These are phyloP conservation scores for Dendrobium nobile DNA, from an alignment of 106 monocot genomes.

Conservation along the genomic window DNA sequence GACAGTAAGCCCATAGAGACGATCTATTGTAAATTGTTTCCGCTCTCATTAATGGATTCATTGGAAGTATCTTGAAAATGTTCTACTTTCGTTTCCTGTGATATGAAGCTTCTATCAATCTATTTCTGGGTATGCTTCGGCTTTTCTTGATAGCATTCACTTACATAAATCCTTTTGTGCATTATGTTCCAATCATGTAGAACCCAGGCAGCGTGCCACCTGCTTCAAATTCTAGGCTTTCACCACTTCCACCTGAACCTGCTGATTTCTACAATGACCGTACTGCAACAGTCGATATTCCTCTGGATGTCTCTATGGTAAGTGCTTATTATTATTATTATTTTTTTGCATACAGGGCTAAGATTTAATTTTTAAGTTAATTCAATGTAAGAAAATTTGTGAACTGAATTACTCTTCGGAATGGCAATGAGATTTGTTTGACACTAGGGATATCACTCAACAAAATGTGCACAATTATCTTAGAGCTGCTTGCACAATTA, in stretches of 20 bases:
- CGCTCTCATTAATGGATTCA: not conserved
- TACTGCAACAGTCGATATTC: conserved; percentile 72
- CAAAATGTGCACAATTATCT: not conserved
- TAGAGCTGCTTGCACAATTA: not conserved
- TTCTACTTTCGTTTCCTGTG: not conserved
- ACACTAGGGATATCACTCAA: not conserved
- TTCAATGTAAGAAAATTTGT: not conserved
- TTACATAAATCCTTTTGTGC: conserved; percentile 2
- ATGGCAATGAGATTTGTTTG: not conserved
- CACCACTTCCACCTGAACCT: conserved; percentile 91
- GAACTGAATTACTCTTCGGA: not conserved
- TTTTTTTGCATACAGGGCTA: not conserved
- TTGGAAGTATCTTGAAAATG: not conserved
- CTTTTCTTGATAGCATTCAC: not conserved
- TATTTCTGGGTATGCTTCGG: not conserved
- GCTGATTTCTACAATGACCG: conserved; percentile 89
- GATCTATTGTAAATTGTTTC: not conserved
- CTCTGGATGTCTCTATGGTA: conserved; percentile 73
- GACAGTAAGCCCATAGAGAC: conserved; percentile 30
- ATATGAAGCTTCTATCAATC: not conserved
- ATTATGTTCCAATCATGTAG: conserved; percentile 26
- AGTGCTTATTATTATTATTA: not conserved
- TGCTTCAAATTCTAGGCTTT: conserved; percentile 81
- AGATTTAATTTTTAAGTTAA: not conserved
- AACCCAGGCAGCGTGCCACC: conserved; percentile 69